phyloP scores from a whole-genome alignment of 768 basidiomycete genomes.

The Jaapia argillacea region DNA sequence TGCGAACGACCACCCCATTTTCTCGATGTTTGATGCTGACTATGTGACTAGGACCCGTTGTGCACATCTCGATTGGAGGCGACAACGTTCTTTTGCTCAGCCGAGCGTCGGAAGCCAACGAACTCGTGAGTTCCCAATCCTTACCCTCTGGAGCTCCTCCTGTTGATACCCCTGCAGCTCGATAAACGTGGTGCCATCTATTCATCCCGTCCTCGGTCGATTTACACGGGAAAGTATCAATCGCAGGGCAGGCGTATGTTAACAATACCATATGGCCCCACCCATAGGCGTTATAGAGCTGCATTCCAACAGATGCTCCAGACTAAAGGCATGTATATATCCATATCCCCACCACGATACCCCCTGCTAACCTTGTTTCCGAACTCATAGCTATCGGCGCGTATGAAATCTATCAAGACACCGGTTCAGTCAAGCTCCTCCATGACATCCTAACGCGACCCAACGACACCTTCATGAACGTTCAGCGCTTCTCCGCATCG shows the following conservation, averaged over 20 bases:
- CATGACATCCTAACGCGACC: slow-evolving; percentile 7
- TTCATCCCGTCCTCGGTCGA: slow-evolving; percentile 1
- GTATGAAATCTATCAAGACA: slow-evolving; percentile 11
- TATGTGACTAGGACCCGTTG: neutral
- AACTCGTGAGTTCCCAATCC: neutral
- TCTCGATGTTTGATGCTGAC: neutral
- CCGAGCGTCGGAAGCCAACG: neutral
- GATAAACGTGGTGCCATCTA: neutral
- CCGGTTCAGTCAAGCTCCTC: slow-evolving; percentile 8
- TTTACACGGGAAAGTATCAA: slow-evolving; percentile 12
- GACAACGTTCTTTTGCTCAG: neutral
- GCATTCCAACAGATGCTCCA: neutral
- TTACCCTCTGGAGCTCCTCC: neutral
- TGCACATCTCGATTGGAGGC: neutral
- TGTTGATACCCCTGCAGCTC: neutral
- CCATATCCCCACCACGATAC: neutral
- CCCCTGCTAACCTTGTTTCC: slow-evolving; percentile 8
- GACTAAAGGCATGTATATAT: neutral
- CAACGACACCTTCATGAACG: neutral
- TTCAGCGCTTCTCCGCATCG: neutral
- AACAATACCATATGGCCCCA: slow-evolving; percentile 9
- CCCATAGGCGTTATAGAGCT: neutral
- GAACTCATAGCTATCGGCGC: slow-evolving; percentile 8
- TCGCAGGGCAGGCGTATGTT: slow-evolving; percentile 10
- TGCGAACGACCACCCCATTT: neutral